Conservation (phyloP, 257 asterid species). For the Solanum clarkiae region DNA sequence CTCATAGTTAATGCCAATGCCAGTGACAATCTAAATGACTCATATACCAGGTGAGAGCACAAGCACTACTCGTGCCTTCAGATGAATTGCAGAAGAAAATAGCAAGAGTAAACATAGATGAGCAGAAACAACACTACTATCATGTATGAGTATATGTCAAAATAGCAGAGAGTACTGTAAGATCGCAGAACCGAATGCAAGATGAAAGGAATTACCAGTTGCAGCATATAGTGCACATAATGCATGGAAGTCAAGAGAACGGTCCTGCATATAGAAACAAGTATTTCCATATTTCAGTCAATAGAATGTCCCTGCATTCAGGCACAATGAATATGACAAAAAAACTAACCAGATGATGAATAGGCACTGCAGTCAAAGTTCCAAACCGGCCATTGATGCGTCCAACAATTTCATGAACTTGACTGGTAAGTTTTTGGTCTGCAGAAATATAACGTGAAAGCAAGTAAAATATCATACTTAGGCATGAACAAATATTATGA, state of each 20-base stretch:
- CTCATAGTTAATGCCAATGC: neutral
- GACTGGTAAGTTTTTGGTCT: slow-evolving; percentile 98
- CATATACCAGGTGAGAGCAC: neutral
- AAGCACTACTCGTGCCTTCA: neutral
- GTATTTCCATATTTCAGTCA: slow-evolving; percentile 20
- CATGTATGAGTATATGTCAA: neutral
- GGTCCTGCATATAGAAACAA: slow-evolving; percentile 49
- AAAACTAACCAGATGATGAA: slow-evolving; percentile 87
- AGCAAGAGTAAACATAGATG: neutral
- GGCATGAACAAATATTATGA: neutral
- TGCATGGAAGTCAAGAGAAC: slow-evolving; percentile 86
- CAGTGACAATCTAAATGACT: neutral
- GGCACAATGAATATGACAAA: neutral
- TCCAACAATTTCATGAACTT: slow-evolving; percentile 97
- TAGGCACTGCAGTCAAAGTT: slow-evolving; percentile 73
- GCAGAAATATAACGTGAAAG: slow-evolving; percentile 10
- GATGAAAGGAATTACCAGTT: slow-evolving; percentile 50
- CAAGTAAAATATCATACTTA: neutral
- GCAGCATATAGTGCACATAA: slow-evolving; percentile 92
- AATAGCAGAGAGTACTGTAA: neutral
- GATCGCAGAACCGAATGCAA: neutral
- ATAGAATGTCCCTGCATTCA: slow-evolving; percentile 82
- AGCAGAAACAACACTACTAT: neutral
- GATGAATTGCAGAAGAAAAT: neutral
- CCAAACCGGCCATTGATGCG: slow-evolving; percentile 98